These are phyloP conservation scores for Candida nitratophila DNA, from an alignment of 805 yeast species.

Conservation along the genomic window DNA sequence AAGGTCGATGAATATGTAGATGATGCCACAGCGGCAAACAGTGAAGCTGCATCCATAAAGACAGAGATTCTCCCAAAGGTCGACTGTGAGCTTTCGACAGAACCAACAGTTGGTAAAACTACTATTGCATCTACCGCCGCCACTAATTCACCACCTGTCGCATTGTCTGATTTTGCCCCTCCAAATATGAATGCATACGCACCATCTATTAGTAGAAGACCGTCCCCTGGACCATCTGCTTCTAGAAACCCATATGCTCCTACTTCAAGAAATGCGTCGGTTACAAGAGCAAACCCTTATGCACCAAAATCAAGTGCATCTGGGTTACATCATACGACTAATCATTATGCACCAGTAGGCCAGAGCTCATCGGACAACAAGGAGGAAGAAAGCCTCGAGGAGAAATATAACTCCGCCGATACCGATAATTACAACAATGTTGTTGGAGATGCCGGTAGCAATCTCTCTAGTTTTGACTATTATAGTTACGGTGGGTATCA, in stretches of 20 bases:
- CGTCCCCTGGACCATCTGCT: background rate
- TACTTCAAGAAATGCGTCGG: background rate
- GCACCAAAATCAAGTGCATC: background rate
- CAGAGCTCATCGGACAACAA: background rate
- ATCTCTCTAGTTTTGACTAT: slow-evolving; percentile 12
- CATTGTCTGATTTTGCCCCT: too few species aligned
- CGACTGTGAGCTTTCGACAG: too few species aligned
- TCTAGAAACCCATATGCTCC: slow-evolving; percentile 3
- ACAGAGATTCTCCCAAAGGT: too few species aligned
- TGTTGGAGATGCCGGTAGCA: background rate
- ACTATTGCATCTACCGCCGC: background rate
- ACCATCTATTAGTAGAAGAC: background rate
- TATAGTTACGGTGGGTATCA: slow-evolving; percentile 26
- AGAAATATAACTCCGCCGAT: background rate
- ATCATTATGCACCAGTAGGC: slow-evolving; percentile 12
- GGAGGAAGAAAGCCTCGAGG: background rate
- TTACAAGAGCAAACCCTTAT: background rate
- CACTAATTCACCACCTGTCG: background rate
- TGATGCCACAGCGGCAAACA: too few species aligned
- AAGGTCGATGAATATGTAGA: background rate
- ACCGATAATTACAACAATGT: background rate
- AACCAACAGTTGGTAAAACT: too few species aligned
- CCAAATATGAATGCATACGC: background rate
- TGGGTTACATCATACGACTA: slow-evolving; percentile 7
- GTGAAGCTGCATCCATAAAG: too few species aligned